Conservation (phyloP, 148 eudicot genomes). For the Linanthus parryae region DNA sequence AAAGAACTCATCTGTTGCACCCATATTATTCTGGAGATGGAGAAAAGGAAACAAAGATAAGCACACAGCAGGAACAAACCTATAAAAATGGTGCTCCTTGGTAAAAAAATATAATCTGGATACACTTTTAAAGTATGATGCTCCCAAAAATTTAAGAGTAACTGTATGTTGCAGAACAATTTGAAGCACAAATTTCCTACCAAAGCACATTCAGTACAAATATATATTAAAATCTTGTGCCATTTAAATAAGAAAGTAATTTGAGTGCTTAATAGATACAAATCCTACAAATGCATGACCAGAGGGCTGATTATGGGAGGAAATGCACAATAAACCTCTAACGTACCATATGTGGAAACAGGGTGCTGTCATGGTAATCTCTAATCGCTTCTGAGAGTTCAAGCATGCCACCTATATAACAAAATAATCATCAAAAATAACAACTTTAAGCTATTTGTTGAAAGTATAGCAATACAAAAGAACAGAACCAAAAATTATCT, state of each 20-base stretch:
- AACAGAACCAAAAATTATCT: neutral
- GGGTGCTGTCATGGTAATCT: slow-evolving; percentile 80
- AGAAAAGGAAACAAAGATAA: slow-evolving; percentile 9
- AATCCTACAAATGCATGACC: slow-evolving; percentile 1
- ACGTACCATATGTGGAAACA: slow-evolving; percentile 78
- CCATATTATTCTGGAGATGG: slow-evolving; percentile 57
- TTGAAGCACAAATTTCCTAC: too few relatives aligned
- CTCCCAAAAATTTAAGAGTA: neutral
- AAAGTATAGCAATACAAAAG: slow-evolving; percentile 3
- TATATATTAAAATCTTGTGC: too few relatives aligned
- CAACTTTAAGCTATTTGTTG: neutral
- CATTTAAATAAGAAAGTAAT: too few relatives aligned
- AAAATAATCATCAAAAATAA: neutral
- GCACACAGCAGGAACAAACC: too few relatives aligned
- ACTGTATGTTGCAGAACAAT: too few relatives aligned
- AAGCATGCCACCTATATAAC: slow-evolving; percentile 76
- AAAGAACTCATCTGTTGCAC: slow-evolving; percentile 74
- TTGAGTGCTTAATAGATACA: neutral
- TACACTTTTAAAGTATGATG: neutral
- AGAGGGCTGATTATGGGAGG: neutral
- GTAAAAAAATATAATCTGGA: neutral
- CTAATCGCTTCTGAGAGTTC: slow-evolving; percentile 97
- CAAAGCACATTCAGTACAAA: too few relatives aligned
- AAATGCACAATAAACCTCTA: slow-evolving; percentile 3
- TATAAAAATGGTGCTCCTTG: too few relatives aligned